Evolutionary conservation across 2,329 filamentous ascomycete species (phyloP).

Genomic region (Cladosporium sphaerospermum): DNA sequence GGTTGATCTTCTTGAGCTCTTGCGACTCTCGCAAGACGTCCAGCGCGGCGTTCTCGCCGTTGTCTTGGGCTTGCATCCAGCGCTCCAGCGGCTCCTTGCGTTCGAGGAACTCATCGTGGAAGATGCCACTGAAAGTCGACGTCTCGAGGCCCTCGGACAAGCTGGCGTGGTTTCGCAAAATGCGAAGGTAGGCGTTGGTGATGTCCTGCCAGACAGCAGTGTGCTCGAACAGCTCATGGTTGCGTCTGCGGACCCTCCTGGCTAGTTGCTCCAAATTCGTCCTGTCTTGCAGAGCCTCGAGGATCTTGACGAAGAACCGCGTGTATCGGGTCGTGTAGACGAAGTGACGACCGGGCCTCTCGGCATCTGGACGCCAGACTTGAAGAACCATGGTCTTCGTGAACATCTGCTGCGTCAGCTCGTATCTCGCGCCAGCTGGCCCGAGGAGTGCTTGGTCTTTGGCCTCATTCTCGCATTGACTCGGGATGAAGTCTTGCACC

Average conservation of each 20-base stretch:
- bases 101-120: slow-evolving; percentile 58
- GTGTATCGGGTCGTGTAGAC: slow-evolving; percentile 87
- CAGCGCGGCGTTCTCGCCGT: slow-evolving; percentile 43
- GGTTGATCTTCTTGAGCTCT: slow-evolving; percentile 74
- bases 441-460: slow-evolving; percentile 3
- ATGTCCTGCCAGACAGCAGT: slow-evolving; percentile 57
- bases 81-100: slow-evolving; percentile 54
- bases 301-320: slow-evolving; percentile 68
- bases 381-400: slow-evolving; percentile 94
- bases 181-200: slow-evolving; percentile 52
- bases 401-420: slow-evolving; percentile 77
- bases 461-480: slow-evolving; percentile 5
- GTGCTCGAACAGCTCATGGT: slow-evolving; percentile 65
- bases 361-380: slow-evolving; percentile 89
- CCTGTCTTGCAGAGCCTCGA: slow-evolving; percentile 70
- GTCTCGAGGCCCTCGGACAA: slow-evolving; percentile 60
- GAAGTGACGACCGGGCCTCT: slow-evolving; percentile 78
- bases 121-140: slow-evolving; percentile 56
- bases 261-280: slow-evolving; percentile 70
- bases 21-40: slow-evolving; percentile 61
- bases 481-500: slow-evolving; percentile 8
- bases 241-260: slow-evolving; percentile 72
- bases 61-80: slow-evolving; percentile 49
- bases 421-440: slow-evolving; percentile 61
- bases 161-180: slow-evolving; percentile 50